A percentile compares a stretch with the other conserved stretches of the same genome.
phyloP scores from a whole-genome alignment of 306 rosid genomes.

The Cyamopsis tetragonoloba region DNA sequence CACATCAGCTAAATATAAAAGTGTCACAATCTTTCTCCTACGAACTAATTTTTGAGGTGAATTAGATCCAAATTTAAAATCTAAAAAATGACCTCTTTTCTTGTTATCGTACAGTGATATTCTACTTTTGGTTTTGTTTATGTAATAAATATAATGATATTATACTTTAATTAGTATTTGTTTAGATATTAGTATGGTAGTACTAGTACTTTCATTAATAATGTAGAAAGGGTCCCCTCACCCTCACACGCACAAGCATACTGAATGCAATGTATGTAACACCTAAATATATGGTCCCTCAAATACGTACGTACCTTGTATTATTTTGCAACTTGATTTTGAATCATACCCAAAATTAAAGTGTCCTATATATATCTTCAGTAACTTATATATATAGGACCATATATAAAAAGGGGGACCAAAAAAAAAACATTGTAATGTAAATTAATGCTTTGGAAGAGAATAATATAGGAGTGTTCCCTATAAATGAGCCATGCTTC shows the following conservation, averaged over 20 bases:
- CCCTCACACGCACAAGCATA: background rate
- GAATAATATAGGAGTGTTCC: constrained; percentile 36
- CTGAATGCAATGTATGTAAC: constrained; percentile 6
- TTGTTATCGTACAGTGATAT: too few relatives aligned
- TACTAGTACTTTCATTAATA: background rate
- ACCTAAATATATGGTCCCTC: constrained; percentile 34
- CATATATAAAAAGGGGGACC: constrained; percentile 30
- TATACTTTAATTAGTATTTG: too few relatives aligned
- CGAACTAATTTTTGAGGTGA: too few relatives aligned
- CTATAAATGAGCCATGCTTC: constrained; percentile 51
- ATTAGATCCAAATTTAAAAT: too few relatives aligned
- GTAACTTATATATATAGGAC: too few relatives aligned
- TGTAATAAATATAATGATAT: too few relatives aligned
- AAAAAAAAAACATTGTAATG: constrained; percentile 20
- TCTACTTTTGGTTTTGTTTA: too few relatives aligned
- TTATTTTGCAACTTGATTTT: constrained; percentile 11
- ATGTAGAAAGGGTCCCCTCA: constrained; percentile 26
- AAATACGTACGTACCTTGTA: background rate
- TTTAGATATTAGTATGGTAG: background rate
- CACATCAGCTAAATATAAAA: too few relatives aligned
- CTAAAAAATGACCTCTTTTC: too few relatives aligned
- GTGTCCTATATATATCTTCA: too few relatives aligned
- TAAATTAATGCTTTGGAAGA: constrained; percentile 8
- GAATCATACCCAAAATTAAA: constrained; percentile 30
- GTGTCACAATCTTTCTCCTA: too few relatives aligned